phyloP scores from a whole-genome alignment of 371 early-diverging fungal genomes.

The Rhizopus stolonifer region DNA sequence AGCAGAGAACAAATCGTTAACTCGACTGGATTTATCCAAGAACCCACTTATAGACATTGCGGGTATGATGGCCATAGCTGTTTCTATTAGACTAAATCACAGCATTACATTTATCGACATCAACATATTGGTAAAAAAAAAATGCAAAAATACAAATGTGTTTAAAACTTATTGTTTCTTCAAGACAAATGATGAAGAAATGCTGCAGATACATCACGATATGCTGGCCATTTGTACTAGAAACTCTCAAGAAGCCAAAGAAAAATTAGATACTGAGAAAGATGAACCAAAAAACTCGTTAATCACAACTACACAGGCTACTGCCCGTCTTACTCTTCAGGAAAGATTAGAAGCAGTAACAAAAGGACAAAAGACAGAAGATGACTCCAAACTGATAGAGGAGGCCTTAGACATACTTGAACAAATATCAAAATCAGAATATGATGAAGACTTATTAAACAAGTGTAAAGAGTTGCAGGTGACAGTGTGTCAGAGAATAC shows the following conservation, averaged over 20 bases:
- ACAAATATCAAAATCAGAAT: constrained; percentile 6
- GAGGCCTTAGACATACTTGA: constrained; percentile 4
- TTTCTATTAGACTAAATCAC: constrained; percentile 75
- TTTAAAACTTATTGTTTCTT: neutral
- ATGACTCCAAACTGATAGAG: constrained; percentile 5
- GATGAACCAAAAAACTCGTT: neutral
- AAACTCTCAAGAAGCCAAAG: constrained; percentile 53
- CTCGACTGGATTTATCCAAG: constrained; percentile 70
- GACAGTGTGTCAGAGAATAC: constrained; percentile 33
- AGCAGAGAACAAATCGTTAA: constrained; percentile 65
- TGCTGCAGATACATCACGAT: constrained; percentile 65
- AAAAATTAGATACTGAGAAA: constrained; percentile 13
- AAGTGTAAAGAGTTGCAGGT: constrained; percentile 35
- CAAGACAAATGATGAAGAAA: constrained; percentile 64
- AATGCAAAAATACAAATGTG: neutral
- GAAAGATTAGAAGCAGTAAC: constrained; percentile 41
- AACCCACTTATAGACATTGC: constrained; percentile 78
- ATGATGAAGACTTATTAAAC: neutral
- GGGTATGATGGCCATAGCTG: constrained; percentile 77
- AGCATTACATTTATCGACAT: constrained; percentile 76
- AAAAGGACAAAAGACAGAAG: constrained; percentile 11
- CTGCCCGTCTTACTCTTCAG: constrained; percentile 40
- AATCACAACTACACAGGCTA: constrained; percentile 41
- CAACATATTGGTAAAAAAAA: constrained; percentile 56
- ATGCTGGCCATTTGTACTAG: constrained; percentile 67